Evolutionary conservation across 768 basidiomycete species (phyloP), one percentile per base, ranked within the genome.

Genomic region (Calocybe gangraenosa): DNA sequence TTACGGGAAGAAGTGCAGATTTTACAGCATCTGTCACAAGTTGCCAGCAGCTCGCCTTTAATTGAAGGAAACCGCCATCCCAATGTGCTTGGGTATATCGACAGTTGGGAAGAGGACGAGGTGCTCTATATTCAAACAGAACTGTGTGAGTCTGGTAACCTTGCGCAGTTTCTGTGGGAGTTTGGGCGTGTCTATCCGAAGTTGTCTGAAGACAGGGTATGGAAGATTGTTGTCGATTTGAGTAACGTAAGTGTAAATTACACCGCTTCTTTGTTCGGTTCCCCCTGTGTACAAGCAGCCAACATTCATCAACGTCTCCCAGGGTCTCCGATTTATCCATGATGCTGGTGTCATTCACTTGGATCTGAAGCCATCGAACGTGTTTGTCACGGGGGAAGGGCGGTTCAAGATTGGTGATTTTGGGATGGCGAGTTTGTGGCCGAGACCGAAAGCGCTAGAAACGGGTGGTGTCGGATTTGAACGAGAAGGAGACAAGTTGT

Each of bases 381-480:
- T 99, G 40, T 92, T 99, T 60, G 75, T 99, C 56, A 92, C 90
- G 8, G 73, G 73, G 7, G 78, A 83, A 34, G 96, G 96, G 1
- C 78, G 86, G 36, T 86, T 99, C 69, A 92, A 92, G 70, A 92
- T 99, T 62, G 95, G 95, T 7, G 96, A 99, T 64, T 97, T 98
- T 69, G 96, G 96, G 7, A 92, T 99, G 84, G 94, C 95, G n/a
- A 90, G 91, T 5, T 57, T 92, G 42, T 94, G 91, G 87, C 92
- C 92, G 0, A 72, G 92, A 31, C 68, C 71, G 0, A 60, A 60
- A 14, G 58, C 71, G 18, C 42, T 31, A 15, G 61, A 53, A 48
- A 57, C 66, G 14, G 38, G 25, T 28, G 64, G 62, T 7, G 56
- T 67, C 42, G 76, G 73, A 7, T 92, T 97, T 61, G 95, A 98